Evolutionary conservation across 768 basidiomycete species (phyloP), one percentile per base, ranked within the genome.

Genomic region (Guyanaporus albipodus): DNA sequence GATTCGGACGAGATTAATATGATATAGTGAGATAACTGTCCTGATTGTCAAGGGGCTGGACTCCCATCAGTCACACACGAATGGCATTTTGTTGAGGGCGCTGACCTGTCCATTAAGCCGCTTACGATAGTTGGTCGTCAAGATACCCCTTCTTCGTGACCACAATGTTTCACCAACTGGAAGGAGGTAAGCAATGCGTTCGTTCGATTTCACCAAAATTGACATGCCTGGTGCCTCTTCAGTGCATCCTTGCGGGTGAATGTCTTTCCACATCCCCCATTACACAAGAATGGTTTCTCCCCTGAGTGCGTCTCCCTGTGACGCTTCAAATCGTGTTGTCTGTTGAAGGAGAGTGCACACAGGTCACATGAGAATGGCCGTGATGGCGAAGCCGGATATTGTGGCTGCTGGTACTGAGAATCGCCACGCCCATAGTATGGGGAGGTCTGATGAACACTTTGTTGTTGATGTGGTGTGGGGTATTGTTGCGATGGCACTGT

Each of bases 181-280:
- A 38, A 45, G 40, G 24, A 18, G 44, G 49, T 61, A 55, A 54
- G 47, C 47, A 34, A 43, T 18, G 54, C 23, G 28, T 51, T 51
- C 40, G 35, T 46, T 23, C 18, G 32, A 39, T 37, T 22, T n/a
- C 23, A 27, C 12, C 23, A 31, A 43, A 33, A 22, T 34, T 45
- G 48, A 44, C 79, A 50, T 56, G 79, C 88, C 79, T 91, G 88
- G 63, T 91, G 88, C 50, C 88, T 78, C 69, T 90, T 91, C 59
- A 91, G 68, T 14, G 88, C 88, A 60, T 91, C 88, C 68, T 90
- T 89, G 54, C 88, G 77, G 39, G 87, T 91, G 61, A 90, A 91
- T 3, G 87, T 89, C 73, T 90, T 90, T 38, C 86, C 87, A 49
- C 88, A 91, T 35, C 84, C 85, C 11, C 85, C 87, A 56, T 89